Percentiles rank a stretch among this genome's conserved stretches.
Evolutionary conservation across 345 rosid species (phyloP).

Genomic region (Populus davidiana): DNA sequence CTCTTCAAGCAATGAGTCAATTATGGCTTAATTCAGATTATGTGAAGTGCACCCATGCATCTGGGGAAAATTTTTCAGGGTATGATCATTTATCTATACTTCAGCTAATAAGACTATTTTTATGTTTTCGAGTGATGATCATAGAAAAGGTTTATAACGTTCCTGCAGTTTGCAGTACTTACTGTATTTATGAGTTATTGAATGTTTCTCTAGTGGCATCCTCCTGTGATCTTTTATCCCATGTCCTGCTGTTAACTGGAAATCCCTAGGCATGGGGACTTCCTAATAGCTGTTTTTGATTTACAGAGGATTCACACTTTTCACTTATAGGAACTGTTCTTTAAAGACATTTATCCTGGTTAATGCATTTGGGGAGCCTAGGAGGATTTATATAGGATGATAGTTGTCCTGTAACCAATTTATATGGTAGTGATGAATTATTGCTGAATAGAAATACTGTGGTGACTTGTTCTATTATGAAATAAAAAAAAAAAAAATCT

Average conservation of each 20-base stretch:
- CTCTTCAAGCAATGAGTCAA: slow-evolving; percentile 69
- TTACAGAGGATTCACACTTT: background rate
- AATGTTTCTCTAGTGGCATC: background rate
- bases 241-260: background rate
- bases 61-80: slow-evolving; percentile 90
- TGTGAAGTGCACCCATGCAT: slow-evolving; percentile 84
- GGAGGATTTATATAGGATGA: background rate
- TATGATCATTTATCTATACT: slow-evolving; percentile 29
- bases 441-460: background rate
- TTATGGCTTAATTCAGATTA: slow-evolving; percentile 91
- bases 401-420: background rate
- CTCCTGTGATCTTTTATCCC: background rate
- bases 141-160: background rate
- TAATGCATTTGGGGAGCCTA: background rate
- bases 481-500: too few relatives aligned
- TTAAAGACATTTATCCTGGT: background rate
- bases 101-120: background rate
- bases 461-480: background rate
- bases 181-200: background rate
- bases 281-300: background rate
- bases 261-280: background rate
- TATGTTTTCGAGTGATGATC: background rate
- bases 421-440: background rate
- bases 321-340: background rate
- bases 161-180: background rate